Base-by-base conservation (phyloP, 2,329 filamentous ascomycete species). In the Apiospora koreana region DNA sequence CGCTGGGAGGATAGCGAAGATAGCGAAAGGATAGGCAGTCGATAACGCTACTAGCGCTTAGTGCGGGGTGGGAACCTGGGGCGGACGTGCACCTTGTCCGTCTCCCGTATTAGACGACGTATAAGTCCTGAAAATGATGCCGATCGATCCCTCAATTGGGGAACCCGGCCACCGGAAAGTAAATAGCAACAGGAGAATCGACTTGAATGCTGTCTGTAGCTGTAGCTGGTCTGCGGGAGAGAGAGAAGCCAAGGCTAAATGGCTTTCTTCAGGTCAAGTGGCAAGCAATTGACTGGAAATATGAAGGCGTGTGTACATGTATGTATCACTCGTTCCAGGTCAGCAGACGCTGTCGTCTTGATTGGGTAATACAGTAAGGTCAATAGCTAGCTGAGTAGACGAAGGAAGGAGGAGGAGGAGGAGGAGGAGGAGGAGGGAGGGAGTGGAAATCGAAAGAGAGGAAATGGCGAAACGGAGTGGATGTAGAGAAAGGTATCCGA, bases 401-500 rank as follows among this genome's bases (percentile, higher is more conserved):
- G 65, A 43, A n/a, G 9, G 45, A 1, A 14, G 28, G 14, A 3
- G 14, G 28, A 9, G 18, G 43, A 7, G 8, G 7, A 16, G 14
- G 14, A 35, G 16, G 50, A 10, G 50, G 25, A 10, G 50, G 8
- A 7, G 31, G 48, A 18, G 25, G 14, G 25, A 28, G 18, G 48
- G 28, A 21, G 50, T 58, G 18, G 50, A 58, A 58, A 12, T 14
- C 43, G 54, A 8, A 35, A 31, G 58, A 50, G 69, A 45, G 54
- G 42, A 16, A 14, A 54, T 46, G 38, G 23, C 67, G 42, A 45
- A 64, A 67, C 21, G 67, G 54, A 65, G 64, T 65, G 67, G 58
- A 68, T 43, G 69, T 54, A 71, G 69, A 54, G 67, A 31, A 69
- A 50, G 65, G 38, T 43, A 50, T 62, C 23, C 25, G 31, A 12